phyloP scores from a whole-genome alignment of 148 eudicot genomes.

The Rhododendron henanense region DNA sequence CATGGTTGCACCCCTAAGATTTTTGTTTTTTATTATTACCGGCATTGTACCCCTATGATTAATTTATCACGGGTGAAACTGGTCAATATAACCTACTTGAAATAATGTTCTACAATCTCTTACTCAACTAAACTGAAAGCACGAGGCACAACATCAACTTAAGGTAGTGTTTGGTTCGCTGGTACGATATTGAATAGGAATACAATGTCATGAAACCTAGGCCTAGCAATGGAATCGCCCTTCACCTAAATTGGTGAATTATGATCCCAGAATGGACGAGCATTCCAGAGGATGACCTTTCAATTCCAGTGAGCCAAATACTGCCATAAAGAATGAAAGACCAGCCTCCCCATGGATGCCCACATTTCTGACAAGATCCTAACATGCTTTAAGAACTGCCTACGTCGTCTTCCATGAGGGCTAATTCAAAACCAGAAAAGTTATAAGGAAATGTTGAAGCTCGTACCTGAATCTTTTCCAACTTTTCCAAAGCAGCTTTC shows the following conservation, averaged over 20 bases:
- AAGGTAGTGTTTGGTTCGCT: neutral
- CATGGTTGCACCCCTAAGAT: neutral
- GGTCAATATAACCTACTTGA: neutral
- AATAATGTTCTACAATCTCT: neutral
- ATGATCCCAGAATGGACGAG: neutral
- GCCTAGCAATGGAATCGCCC: neutral
- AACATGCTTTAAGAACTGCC: neutral
- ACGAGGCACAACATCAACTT: neutral
- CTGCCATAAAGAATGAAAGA: neutral
- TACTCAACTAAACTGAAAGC: neutral
- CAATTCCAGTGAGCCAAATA: neutral
- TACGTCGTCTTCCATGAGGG: neutral
- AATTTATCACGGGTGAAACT: neutral
- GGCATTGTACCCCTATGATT: no score
- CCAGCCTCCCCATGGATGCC: neutral
- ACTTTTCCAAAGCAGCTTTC: conserved; percentile 61
- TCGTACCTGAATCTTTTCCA: conserved; percentile 69
- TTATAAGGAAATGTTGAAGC: neutral
- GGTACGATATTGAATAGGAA: neutral
- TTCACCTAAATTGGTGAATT: neutral
- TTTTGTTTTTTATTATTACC: no score
- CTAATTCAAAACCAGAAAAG: neutral
- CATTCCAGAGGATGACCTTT: neutral
- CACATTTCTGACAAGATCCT: neutral
- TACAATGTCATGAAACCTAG: neutral